These are phyloP conservation scores for Calonectria pteridis DNA, from an alignment of 2,329 filamentous ascomycete genomes.

Conservation along the genomic window DNA sequence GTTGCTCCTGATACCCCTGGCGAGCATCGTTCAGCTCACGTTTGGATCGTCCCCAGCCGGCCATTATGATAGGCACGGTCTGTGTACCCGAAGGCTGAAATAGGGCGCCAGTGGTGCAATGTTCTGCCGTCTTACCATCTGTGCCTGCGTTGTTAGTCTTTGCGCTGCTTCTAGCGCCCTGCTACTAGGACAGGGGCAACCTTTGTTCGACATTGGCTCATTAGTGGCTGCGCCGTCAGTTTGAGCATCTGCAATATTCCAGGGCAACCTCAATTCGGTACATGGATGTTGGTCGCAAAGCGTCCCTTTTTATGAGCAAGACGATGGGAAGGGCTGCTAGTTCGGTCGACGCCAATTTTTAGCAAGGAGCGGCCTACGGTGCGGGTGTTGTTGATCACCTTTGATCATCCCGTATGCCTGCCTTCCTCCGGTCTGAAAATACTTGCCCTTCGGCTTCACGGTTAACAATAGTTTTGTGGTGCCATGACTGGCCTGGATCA, in stretches of 20 bases:
- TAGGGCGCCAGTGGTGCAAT: neutral
- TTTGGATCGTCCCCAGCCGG: neutral
- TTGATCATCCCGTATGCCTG: neutral
- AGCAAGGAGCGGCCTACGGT: neutral
- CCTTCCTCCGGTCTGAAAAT: neutral
- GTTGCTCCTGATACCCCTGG: neutral
- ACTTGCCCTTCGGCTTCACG: neutral
- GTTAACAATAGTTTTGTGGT: neutral
- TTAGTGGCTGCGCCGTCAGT: slow-evolving; percentile 9
- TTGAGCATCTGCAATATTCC: neutral
- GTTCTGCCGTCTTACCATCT: neutral
- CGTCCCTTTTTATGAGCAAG: neutral
- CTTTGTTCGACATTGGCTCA: neutral
- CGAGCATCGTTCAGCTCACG: neutral
- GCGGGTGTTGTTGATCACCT: neutral
- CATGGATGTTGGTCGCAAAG: neutral
- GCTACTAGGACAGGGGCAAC: neutral
- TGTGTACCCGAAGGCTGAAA: slow-evolving; percentile 7
- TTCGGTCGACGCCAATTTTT: neutral
- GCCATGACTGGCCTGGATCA: neutral
- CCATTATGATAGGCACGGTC: neutral
- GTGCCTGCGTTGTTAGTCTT: neutral
- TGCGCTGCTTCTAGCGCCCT: neutral
- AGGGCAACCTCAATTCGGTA: neutral
- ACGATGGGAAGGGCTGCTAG: neutral